phyloP scores from a whole-genome alignment of 495 filamentous ascomycete genomes.

The Neurospora sp. region DNA sequence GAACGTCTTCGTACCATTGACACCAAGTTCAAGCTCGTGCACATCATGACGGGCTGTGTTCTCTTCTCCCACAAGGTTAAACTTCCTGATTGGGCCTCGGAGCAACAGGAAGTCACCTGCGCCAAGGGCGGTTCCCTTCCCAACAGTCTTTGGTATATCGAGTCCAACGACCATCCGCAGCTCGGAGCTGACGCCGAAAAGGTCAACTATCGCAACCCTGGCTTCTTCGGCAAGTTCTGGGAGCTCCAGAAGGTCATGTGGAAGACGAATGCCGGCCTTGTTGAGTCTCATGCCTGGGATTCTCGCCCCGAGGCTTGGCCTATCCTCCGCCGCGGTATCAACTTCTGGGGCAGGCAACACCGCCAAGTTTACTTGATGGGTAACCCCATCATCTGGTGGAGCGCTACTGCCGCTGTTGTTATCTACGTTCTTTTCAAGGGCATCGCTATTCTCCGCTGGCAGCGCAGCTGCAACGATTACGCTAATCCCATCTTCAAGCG shows the following conservation, averaged over 20 bases:
- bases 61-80: constrained; percentile 98
- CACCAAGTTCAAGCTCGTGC: constrained; percentile 89
- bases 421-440: constrained; percentile 78
- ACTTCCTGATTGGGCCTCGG: constrained; percentile 91
- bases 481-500: constrained; percentile 71
- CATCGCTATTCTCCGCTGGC: constrained; percentile 83
- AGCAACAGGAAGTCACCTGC: constrained; percentile 97
- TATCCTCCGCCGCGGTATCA: constrained; percentile 86
- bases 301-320: constrained; percentile 93
- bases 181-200: constrained; percentile 69
- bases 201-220: constrained; percentile 90
- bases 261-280: constrained; percentile 92
- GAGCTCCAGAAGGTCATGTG: constrained; percentile 99
- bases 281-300: constrained; percentile 96
- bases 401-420: constrained; percentile 67
- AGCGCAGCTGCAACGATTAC: constrained; percentile 85
- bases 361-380: constrained; percentile 95
- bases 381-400: constrained; percentile 94
- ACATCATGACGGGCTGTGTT: constrained; percentile 93
- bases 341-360: constrained; percentile 95
- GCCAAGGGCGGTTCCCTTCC: constrained; percentile 86
- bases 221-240: constrained; percentile 98
- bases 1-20: constrained; percentile 85
- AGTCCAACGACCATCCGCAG: constrained; percentile 73
- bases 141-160: constrained; percentile 95